Evolutionary conservation across 2,329 filamentous ascomycete genomes (phyloP).

Genomic region (Immersiporthe knoxdaviesiana): DNA sequence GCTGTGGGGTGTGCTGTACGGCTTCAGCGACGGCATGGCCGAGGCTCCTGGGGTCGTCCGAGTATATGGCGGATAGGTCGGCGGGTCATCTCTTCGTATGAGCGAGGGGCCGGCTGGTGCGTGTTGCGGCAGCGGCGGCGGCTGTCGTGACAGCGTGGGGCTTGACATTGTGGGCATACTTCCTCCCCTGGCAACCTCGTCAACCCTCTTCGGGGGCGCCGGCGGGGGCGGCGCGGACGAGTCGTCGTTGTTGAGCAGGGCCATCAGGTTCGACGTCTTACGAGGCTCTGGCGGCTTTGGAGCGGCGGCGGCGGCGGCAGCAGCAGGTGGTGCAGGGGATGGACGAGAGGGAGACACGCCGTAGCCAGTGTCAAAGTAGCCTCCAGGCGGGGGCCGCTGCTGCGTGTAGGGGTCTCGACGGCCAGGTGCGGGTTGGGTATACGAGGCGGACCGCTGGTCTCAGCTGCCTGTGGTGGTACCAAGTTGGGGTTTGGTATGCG

Average conservation of each 20-base stretch:
- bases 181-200: conserved; percentile 46
- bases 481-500: conserved; percentile 27
- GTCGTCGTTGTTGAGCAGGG: conserved; percentile 64
- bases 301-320: conserved; percentile 46
- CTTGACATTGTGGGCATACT: conserved; percentile 51
- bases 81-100: conserved; percentile 53
- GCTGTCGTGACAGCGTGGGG: conserved; percentile 52
- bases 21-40: conserved; percentile 60
- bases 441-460: conserved; percentile 18
- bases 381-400: conserved; percentile 31
- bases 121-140: conserved; percentile 32
- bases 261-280: conserved; percentile 68
- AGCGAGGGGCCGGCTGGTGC: conserved; percentile 46
- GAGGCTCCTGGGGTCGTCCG: conserved; percentile 46
- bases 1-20: conserved; percentile 45
- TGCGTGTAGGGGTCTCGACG: conserved; percentile 26
- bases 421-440: conserved; percentile 26
- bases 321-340: conserved; percentile 44
- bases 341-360: conserved; percentile 29
- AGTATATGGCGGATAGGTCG: conserved; percentile 51
- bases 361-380: conserved; percentile 31
- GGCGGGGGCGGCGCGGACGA: conserved; percentile 47
- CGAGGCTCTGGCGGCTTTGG: conserved; percentile 49
- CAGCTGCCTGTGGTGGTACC: conserved; percentile 10
- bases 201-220: conserved; percentile 52